Evolutionary conservation across 2,329 filamentous ascomycete species (phyloP), one percentile per base, ranked within the genome.

Genomic region (Ramularia collo-cygni): DNA sequence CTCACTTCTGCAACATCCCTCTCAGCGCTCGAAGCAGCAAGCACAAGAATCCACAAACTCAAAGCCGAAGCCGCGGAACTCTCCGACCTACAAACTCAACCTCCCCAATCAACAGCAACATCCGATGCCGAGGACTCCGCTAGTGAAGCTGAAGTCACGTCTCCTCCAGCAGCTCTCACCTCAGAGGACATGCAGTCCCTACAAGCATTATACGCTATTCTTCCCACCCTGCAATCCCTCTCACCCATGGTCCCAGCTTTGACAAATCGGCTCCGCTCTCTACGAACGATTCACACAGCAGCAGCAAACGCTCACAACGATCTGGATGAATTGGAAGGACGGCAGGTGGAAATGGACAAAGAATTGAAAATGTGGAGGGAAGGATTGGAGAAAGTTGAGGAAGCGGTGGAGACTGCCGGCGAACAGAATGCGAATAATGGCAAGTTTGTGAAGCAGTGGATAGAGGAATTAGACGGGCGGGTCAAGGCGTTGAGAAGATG

Each of bases 361-460:
- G 92, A 96, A 61, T 81, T 98, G 42, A 79, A 80, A 64, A 81
- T 83, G 60, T 96, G 92, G 92, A 77, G 79, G 46, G 81, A 85
- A 41, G 86, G 87, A 0, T 64, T 96, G 12, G 77, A 80, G 46
- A 85, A 81, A 58, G 77, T 95, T 14, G 89, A 95, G 63, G 68
- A 70, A 40, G 80, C 83, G 17, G 79, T 96, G 56, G 71, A 71
- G 46, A 75, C 83, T 44, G 80, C 83, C 3, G 81, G 85, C 57
- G 69, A 69, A 18, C 74, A 79, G 3, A 83, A 93, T 69, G 77
- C 77, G 50, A 76, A 74, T 36, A 98, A 98, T 63, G 80, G 89
- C 63, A 80, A 83, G 54, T 75, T 84, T n/a, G 81, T 96, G 46
- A 84, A 90, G 51, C 79, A 77, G 28, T 95, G 89, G 87, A 85